Percentiles rank a stretch among this genome's conserved stretches.
Evolutionary conservation across 305 asterid genomes (phyloP).

Genomic region (Rubia peregrina): DNA sequence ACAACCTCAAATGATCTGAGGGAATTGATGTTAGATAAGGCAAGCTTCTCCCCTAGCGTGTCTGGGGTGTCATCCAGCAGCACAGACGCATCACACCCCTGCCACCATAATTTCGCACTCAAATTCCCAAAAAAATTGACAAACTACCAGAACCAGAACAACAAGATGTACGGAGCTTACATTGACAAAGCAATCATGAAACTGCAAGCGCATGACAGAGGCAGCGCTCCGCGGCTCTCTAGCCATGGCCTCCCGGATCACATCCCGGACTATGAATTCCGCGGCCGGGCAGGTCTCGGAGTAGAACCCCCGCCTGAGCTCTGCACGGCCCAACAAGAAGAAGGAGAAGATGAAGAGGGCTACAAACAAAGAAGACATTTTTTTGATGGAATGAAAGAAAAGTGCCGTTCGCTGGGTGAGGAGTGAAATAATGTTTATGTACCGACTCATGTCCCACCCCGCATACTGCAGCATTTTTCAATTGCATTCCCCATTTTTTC

Average conservation of each 20-base stretch:
- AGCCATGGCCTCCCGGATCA: slow-evolving; percentile 46
- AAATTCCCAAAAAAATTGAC: not conserved
- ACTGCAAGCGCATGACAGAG: slow-evolving; percentile 90
- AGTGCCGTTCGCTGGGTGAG: not conserved
- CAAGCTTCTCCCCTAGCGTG: slow-evolving; percentile 69
- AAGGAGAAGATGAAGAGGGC: slow-evolving; percentile 24
- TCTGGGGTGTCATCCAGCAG: slow-evolving; percentile 65
- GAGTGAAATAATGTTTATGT: not conserved
- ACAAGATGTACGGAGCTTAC: slow-evolving; percentile 27
- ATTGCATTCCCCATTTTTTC: too few relatives aligned
- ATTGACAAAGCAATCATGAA: slow-evolving; percentile 89
- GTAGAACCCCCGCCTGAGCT: slow-evolving; percentile 52
- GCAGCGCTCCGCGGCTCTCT: slow-evolving; percentile 66
- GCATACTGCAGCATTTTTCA: too few relatives aligned
- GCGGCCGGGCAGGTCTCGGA: slow-evolving; percentile 62
- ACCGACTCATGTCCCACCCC: not conserved
- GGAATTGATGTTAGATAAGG: slow-evolving; percentile 69
- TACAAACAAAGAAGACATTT: slow-evolving; percentile 31
- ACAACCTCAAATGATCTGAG: slow-evolving; percentile 63
- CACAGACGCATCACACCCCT: slow-evolving; percentile 94
- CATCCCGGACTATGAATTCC: slow-evolving; percentile 48
- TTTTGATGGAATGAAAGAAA: not conserved
- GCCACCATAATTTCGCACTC: not conserved
- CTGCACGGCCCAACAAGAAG: slow-evolving; percentile 10
- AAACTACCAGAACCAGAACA: not conserved